Conservation (phyloP, 441 rosid species). For the Bocquillonia castaneifolia region DNA sequence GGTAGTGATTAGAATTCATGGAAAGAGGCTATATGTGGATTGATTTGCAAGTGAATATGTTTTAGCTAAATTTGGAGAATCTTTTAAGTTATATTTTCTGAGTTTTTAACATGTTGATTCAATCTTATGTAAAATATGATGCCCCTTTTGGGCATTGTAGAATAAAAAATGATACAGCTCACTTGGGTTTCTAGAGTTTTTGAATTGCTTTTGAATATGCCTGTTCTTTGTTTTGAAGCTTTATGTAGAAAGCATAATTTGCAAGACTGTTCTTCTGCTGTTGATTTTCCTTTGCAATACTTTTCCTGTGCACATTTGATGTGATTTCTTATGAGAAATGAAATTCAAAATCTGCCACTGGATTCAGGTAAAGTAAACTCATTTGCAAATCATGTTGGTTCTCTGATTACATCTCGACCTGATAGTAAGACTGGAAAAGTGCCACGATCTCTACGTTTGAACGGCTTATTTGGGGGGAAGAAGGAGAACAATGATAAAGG, state of each 20-base stretch:
- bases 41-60: background rate
- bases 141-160: background rate
- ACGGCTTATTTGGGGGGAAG: constrained; percentile 72
- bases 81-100: background rate
- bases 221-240: background rate
- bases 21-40: background rate
- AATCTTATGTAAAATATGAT: background rate
- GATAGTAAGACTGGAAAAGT: background rate
- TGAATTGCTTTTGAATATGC: background rate
- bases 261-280: no score
- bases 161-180: background rate
- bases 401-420: background rate
- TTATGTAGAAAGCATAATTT: no score
- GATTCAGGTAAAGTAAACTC: constrained; percentile 23
- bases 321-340: background rate
- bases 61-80: background rate
- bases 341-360: background rate
- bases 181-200: background rate
- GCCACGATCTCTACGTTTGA: constrained; percentile 36
- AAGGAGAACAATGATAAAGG: constrained; percentile 53
- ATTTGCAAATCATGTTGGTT: constrained; percentile 10
- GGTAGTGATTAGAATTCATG: no score
- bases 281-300: background rate
- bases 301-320: background rate
- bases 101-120: background rate